A percentile compares a stretch with the other conserved stretches of the same genome.
phyloP scores from a whole-genome alignment of 2,329 filamentous ascomycete genomes.

The Talaromyces sp. region DNA sequence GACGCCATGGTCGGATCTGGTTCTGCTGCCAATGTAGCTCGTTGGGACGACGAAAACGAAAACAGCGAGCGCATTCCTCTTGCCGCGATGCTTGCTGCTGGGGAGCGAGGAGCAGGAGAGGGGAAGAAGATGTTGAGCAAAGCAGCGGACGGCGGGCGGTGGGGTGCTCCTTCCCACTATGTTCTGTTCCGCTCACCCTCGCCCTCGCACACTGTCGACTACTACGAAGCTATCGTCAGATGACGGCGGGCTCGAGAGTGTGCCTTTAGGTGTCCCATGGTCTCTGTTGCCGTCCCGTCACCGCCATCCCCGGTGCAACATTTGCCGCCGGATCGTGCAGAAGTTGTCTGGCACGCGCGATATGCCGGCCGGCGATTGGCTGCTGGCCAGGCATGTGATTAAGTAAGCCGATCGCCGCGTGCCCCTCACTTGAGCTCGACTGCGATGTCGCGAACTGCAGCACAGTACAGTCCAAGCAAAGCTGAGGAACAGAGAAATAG shows the following conservation, averaged over 20 bases:
- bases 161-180: not conserved
- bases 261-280: not conserved
- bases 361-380: not conserved
- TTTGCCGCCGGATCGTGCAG: not conserved
- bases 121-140: not conserved
- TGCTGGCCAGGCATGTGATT: not conserved
- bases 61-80: not conserved
- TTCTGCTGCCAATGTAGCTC: no score
- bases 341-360: not conserved
- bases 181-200: not conserved
- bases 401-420: not conserved
- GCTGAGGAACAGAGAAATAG: slow-evolving; percentile 1
- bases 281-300: not conserved
- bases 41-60: not conserved
- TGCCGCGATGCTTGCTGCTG: no score
- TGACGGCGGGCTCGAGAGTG: not conserved
- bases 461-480: not conserved
- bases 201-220: not conserved
- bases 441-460: not conserved
- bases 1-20: not conserved
- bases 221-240: not conserved
- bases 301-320: not conserved
- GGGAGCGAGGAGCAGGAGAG: not conserved
- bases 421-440: not conserved
- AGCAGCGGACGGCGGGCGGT: not conserved